Base-by-base conservation (phyloP, 2,329 filamentous ascomycete species). In the Fonsecaea monophora region DNA sequence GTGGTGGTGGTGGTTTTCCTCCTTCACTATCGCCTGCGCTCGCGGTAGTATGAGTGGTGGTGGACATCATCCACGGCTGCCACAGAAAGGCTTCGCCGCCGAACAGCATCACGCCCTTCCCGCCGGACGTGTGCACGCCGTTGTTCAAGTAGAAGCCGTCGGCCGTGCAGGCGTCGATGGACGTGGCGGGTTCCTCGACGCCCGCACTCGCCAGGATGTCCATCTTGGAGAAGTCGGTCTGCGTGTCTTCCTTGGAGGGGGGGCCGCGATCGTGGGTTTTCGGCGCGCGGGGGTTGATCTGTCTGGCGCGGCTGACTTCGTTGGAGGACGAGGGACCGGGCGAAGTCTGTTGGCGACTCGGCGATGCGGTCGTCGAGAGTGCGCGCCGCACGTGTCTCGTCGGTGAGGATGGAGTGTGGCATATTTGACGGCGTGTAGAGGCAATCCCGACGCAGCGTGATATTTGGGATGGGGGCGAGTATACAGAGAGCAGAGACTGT, bases 121-220 rank as follows among this genome's bases (percentile, higher is more conserved):
- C 89, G 54, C 87, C 87, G 1, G 82, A 80, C 35, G 96, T 87
- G 61, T 86, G 88, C 40, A 91, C 81, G 10, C 94, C 93, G 73
- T 89, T 96, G 79, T 95, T 91, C 54, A 99, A 83, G 70, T 90
- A 87, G 78, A 99, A 99, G 1, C 95, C 95, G 73, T 94, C 89
- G 67, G 85, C 82, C 66, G 91, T 87, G 80, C 92, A 96, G 5
- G 90, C 88, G 73, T 97, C 93, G 54, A 99, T 88, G 1, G 89
- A 88, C 0, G 92, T 97, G 0, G 92, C 89, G 0, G 95, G 95
- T 4, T 87, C 83, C 0, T 94, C 95, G 3, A 87, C 83, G 0
- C 92, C 90, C 0, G 89, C 87, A 71, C 87, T 88, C 48, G 87
- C 89, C 4, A 98, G 84, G 6, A 99, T 89, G 77, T 99, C 89